A percentile compares a stretch with the other conserved stretches of the same genome.
These are phyloP conservation scores for Xerocomellus amylosporus DNA, from an alignment of 768 basidiomycete genomes.

Conservation along the genomic window DNA sequence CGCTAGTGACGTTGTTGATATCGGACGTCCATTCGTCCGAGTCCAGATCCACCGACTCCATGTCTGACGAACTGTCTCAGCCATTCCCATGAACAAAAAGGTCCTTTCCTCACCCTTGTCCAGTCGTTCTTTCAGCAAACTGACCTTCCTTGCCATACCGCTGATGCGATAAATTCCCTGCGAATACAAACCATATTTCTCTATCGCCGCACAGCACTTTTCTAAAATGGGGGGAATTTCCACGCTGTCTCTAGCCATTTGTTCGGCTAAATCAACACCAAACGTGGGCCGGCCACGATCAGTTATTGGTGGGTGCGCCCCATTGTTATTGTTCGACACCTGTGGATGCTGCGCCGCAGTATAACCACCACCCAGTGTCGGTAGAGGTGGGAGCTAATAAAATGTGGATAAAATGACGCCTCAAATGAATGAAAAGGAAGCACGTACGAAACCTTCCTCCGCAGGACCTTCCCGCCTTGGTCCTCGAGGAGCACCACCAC, in stretches of 20 bases:
- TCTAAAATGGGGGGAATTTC: slow-evolving; percentile 86
- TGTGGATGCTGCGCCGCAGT: slow-evolving; percentile 25
- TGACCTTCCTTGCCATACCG: slow-evolving; percentile 85
- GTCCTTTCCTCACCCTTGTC: slow-evolving; percentile 65
- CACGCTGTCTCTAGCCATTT: slow-evolving; percentile 86
- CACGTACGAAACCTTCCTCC: slow-evolving; percentile 92
- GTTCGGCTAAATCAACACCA: slow-evolving; percentile 88
- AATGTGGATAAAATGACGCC: slow-evolving; percentile 1
- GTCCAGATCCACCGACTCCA: slow-evolving; percentile 85
- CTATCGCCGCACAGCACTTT: slow-evolving; percentile 90
- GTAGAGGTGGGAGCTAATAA: slow-evolving; percentile 60
- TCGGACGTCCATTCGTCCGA: slow-evolving; percentile 89
- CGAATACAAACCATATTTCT: slow-evolving; percentile 77
- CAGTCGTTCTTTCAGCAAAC: slow-evolving; percentile 74
- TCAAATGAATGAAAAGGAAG: slow-evolving; percentile 2
- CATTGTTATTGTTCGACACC: slow-evolving; percentile 29
- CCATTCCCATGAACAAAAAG: slow-evolving; percentile 1
- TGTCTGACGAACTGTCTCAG: slow-evolving; percentile 48
- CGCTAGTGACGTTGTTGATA: slow-evolving; percentile 94
- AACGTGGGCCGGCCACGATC: slow-evolving; percentile 83
- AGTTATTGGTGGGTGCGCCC: slow-evolving; percentile 33
- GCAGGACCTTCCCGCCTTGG: slow-evolving; percentile 84
- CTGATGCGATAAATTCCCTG: slow-evolving; percentile 94
- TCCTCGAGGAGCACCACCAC: slow-evolving; percentile 63
- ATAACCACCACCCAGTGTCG: slow-evolving; percentile 38